These are phyloP conservation scores for Diaporthe longicolla DNA, from an alignment of 2,329 filamentous ascomycete species.

Conservation along the genomic window DNA sequence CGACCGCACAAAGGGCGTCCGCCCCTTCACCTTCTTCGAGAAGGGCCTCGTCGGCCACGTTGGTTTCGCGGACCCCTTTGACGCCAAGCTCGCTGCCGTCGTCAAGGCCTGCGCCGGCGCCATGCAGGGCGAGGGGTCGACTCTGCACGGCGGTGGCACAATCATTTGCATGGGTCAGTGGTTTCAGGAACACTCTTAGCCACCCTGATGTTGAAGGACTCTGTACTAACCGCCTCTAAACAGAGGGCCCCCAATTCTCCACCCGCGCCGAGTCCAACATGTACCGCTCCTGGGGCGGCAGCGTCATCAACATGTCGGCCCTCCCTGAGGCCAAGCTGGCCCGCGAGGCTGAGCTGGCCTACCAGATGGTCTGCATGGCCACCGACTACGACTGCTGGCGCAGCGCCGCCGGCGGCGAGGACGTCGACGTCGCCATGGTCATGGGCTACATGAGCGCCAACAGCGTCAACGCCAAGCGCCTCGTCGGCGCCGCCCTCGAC, in stretches of 20 bases:
- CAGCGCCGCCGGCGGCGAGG: constrained; percentile 64
- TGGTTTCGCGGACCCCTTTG: constrained; percentile 96
- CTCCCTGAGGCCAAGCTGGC: constrained; percentile 97
- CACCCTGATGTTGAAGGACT: not conserved
- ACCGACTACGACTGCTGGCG: constrained; percentile 99
- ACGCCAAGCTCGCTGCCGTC: constrained; percentile 80
- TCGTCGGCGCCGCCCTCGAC: constrained; percentile 90
- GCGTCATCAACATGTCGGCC: constrained; percentile 98
- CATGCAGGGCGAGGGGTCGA: constrained; percentile 87
- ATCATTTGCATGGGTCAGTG: constrained; percentile 89
- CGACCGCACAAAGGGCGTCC: constrained; percentile 94
- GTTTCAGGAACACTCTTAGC: not conserved
- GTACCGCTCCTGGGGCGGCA: constrained; percentile 94
- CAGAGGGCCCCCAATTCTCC: constrained; percentile 97
- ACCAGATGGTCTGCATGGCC: constrained; percentile 99
- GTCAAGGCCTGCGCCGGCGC: constrained; percentile 81
- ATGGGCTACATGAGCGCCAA: constrained; percentile 97
- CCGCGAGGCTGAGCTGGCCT: constrained; percentile 94
- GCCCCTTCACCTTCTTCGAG: constrained; percentile 97
- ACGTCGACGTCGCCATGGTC: constrained; percentile 96
- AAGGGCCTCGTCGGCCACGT: constrained; percentile 93
- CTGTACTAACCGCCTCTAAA: constrained; percentile 36
- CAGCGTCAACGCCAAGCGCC: constrained; percentile 84
- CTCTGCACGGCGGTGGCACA: constrained; percentile 86
- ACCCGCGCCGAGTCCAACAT: constrained; percentile 96